Conservation (phyloP, 441 rosid species). For the Eutrema salsugineum region DNA sequence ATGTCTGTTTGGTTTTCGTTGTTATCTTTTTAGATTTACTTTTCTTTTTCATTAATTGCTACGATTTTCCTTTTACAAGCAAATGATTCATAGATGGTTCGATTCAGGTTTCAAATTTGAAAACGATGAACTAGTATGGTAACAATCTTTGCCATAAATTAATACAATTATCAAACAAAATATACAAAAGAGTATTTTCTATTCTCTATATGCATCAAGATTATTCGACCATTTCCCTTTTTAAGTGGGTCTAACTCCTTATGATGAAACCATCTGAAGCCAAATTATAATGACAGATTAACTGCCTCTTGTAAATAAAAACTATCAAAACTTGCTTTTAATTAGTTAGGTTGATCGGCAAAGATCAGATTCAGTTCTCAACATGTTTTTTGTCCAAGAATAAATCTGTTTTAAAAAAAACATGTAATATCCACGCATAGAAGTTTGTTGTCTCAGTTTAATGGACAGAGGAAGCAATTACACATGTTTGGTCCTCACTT, state of each 20-base stretch:
- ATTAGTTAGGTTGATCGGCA: not conserved
- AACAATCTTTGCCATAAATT: too few species aligned
- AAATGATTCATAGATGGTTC: not conserved
- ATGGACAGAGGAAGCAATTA: not conserved
- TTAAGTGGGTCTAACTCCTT: not conserved
- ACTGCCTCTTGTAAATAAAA: not conserved
- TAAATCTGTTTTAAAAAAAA: not conserved
- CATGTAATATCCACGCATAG: not conserved
- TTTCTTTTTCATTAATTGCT: not conserved
- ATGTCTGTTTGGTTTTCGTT: not conserved
- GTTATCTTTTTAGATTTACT: not conserved
- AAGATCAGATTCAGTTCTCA: not conserved
- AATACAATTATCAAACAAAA: too few species aligned
- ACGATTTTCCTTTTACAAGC: not conserved
- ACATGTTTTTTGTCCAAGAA: not conserved
- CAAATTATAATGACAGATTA: not conserved
- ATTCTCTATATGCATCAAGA: not conserved
- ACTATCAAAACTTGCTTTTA: not conserved
- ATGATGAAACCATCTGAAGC: not conserved
- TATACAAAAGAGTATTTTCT: not conserved
- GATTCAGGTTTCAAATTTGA: not conserved
- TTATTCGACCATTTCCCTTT: not conserved
- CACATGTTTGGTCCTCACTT: not conserved
- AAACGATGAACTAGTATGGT: too few species aligned
- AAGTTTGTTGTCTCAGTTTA: conserved; percentile 5